phyloP scores from a whole-genome alignment of 2,329 filamentous ascomycete species.

The Neonectria punicea region DNA sequence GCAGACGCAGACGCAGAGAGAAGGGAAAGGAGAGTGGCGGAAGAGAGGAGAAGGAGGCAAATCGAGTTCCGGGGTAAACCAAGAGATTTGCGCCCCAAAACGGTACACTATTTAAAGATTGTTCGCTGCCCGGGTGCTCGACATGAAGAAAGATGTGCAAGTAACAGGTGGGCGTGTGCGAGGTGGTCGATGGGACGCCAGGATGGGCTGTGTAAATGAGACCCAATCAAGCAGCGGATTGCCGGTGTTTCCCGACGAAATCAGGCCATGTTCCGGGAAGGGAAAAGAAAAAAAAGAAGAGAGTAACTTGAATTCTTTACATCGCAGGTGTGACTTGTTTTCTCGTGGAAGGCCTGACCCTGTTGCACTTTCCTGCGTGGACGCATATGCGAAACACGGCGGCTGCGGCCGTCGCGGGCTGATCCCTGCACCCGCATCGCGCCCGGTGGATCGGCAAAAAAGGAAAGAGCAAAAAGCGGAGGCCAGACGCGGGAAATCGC shows the following conservation, averaged over 20 bases:
- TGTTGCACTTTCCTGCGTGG: not conserved
- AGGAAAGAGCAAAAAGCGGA: constrained; percentile 19
- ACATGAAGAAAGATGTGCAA: constrained; percentile 19
- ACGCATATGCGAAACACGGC: constrained; percentile 33
- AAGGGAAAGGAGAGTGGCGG: constrained; percentile 7
- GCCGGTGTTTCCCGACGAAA: constrained; percentile 43
- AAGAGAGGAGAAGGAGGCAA: constrained; percentile 8
- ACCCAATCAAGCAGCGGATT: constrained; percentile 21
- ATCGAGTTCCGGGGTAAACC: constrained; percentile 31
- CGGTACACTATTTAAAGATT: constrained; percentile 24
- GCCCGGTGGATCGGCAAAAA: not conserved
- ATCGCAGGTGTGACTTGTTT: constrained; percentile 2
- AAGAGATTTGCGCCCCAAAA: constrained; percentile 28
- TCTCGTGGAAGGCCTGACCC: not conserved
- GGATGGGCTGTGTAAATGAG: constrained; percentile 28
- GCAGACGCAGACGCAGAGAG: constrained; percentile 9
- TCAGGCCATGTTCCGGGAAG: constrained; percentile 39
- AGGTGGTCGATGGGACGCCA: constrained; percentile 4
- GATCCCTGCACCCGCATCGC: constrained; percentile 19
- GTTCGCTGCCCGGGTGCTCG: constrained; percentile 18
- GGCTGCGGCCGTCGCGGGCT: constrained; percentile 22
- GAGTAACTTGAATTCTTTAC: constrained; percentile 7
- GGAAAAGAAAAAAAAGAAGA: not conserved
- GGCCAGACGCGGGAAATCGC: constrained; percentile 22
- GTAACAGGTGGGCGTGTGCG: constrained; percentile 10